Percentiles rank a stretch among this genome's conserved stretches.
phyloP scores from a whole-genome alignment of 257 asterid genomes.

The Verbascum thapsus region DNA sequence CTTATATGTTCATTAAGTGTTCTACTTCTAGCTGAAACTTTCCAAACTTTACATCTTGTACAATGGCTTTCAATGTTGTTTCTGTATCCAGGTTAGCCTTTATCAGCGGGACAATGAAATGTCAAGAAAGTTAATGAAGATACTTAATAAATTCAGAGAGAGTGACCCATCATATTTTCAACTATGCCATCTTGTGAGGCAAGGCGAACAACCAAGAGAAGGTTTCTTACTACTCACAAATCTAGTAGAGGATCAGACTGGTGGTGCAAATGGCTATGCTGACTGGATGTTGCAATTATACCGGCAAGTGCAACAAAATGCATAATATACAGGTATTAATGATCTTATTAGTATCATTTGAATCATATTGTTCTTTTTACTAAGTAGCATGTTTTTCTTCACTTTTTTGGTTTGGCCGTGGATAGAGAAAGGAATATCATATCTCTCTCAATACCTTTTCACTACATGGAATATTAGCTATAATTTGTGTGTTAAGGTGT shows the following conservation, averaged over 20 bases:
- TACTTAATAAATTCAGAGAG: conserved; percentile 54
- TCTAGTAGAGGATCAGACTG: conserved; percentile 70
- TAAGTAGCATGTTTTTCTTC: not conserved
- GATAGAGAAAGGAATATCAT: conserved; percentile 10
- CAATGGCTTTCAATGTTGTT: conserved; percentile 26
- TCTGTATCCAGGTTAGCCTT: conserved; percentile 56
- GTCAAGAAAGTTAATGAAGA: conserved; percentile 60
- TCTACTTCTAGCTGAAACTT: conserved; percentile 2
- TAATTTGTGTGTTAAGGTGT: not conserved
- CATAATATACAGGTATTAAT: conserved; percentile 62
- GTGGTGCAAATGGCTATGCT: conserved; percentile 65
- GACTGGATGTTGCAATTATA: conserved; percentile 76
- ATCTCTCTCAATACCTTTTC: not conserved
- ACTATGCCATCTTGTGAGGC: conserved; percentile 72
- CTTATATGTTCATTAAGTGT: conserved; percentile 8
- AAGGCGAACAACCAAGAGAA: conserved; percentile 87
- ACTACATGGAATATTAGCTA: not conserved
- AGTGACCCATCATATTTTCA: conserved; percentile 65
- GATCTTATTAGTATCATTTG: not conserved
- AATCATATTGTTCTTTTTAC: not conserved
- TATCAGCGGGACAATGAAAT: conserved; percentile 50
- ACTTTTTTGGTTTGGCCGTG: not conserved
- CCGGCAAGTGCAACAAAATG: conserved; percentile 77
- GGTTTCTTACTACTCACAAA: conserved; percentile 55
- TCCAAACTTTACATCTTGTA: conserved; percentile 21